Evolutionary conservation across 106 monocot species (phyloP).

Genomic region (Acorus calamus): DNA sequence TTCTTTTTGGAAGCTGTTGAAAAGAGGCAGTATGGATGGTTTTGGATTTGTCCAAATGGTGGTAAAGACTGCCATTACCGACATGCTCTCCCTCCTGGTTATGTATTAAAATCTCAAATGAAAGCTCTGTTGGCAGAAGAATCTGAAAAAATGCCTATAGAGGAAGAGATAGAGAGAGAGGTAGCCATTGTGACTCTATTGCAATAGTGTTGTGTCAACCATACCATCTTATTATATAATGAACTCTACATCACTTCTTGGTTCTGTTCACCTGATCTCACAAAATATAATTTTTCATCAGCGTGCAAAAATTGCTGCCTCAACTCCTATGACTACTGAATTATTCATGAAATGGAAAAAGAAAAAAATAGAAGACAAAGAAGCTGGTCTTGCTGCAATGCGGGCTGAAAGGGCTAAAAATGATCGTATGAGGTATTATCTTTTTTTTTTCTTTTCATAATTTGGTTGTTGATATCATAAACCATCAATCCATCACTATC

Average conservation of each 20-base stretch:
- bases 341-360: constrained; percentile 84
- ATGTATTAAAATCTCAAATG: constrained; percentile 97
- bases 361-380: constrained; percentile 79
- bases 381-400: constrained; percentile 63
- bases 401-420: constrained; percentile 91
- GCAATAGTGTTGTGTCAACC: not conserved
- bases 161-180: constrained; percentile 96
- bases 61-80: constrained; percentile 94
- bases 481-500: not conserved
- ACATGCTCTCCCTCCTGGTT: constrained; percentile 93
- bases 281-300: constrained; percentile 6
- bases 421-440: constrained; percentile 86
- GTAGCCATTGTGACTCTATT: constrained; percentile 13
- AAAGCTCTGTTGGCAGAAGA: constrained; percentile 95
- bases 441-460: not conserved
- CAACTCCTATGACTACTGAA: constrained; percentile 80
- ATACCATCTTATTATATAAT: not conserved
- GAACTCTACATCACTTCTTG: too few species aligned
- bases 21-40: constrained; percentile 99
- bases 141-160: constrained; percentile 63
- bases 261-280: not conserved
- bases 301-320: constrained; percentile 56
- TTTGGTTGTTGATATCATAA: not conserved
- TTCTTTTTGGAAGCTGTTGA: constrained; percentile 91
- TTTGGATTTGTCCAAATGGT: constrained; percentile 96